Evolutionary conservation across 2,329 filamentous ascomycete genomes (phyloP).

Genomic region (Stachybotrys echinatus): DNA sequence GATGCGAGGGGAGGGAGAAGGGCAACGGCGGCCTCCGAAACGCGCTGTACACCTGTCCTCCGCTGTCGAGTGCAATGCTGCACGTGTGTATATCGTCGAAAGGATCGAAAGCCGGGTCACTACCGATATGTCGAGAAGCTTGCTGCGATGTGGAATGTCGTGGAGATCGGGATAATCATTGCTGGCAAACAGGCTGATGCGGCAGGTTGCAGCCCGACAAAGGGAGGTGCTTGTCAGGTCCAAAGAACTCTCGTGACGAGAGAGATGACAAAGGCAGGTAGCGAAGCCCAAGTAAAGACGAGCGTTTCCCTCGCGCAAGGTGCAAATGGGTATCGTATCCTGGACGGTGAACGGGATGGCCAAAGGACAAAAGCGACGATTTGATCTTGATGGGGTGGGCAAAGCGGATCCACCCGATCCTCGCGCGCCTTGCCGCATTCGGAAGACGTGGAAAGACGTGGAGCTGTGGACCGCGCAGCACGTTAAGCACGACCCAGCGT

Average conservation of each 20-base stretch:
- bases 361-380: too few species aligned
- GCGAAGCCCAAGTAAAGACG: background rate
- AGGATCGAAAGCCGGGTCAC: background rate
- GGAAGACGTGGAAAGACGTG: background rate
- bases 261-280: background rate
- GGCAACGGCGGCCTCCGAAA: too few species aligned
- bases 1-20: background rate
- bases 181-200: background rate
- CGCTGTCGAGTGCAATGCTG: background rate
- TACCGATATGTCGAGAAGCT: background rate
- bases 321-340: too few species aligned
- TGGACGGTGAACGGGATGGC: too few species aligned
- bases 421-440: background rate
- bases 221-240: background rate
- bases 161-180: background rate
- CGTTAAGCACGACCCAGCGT: background rate
- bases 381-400: too few species aligned
- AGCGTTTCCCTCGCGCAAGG: too few species aligned
- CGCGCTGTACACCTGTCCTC: background rate
- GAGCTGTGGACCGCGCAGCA: background rate
- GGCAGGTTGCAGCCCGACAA: background rate
- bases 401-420: too few species aligned
- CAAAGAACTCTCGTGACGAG: background rate
- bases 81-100: background rate
- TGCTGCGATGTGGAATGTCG: background rate